phyloP scores from a whole-genome alignment of 306 rosid species.

The Alnus rubra region DNA sequence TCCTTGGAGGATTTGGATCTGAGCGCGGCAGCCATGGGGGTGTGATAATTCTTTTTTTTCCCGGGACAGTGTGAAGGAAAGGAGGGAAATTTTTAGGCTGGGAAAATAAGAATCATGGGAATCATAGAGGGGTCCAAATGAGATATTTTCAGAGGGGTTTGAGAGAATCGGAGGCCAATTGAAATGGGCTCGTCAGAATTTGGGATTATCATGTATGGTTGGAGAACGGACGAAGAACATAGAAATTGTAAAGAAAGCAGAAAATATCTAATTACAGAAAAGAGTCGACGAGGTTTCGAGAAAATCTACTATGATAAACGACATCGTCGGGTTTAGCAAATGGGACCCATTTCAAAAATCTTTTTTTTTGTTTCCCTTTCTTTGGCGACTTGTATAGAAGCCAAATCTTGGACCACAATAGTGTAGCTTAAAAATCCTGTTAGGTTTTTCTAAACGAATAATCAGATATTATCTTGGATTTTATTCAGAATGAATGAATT shows the following conservation, averaged over 20 bases:
- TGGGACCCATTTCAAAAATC: not conserved
- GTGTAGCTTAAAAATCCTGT: too few species aligned
- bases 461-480: too few species aligned
- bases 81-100: not conserved
- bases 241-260: not conserved
- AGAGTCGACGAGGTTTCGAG: not conserved
- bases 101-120: slow-evolving; percentile 6
- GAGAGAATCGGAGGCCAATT: slow-evolving; percentile 14
- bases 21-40: slow-evolving; percentile 64
- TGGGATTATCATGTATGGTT: slow-evolving; percentile 24
- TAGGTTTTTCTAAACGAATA: too few species aligned
- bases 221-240: slow-evolving; percentile 6
- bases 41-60: not conserved
- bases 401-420: not conserved
- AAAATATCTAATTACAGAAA: not conserved
- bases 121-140: slow-evolving; percentile 23
- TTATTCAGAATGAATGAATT: too few species aligned
- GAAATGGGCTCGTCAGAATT: slow-evolving; percentile 29
- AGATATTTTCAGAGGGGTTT: not conserved
- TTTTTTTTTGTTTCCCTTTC: not conserved
- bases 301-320: not conserved
- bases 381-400: not conserved
- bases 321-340: not conserved
- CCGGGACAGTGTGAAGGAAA: slow-evolving; percentile 11
- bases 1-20: slow-evolving; percentile 67